Conservation (phyloP, 371 early-diverging fungal genomes). For the Haplosporangium sp. region DNA sequence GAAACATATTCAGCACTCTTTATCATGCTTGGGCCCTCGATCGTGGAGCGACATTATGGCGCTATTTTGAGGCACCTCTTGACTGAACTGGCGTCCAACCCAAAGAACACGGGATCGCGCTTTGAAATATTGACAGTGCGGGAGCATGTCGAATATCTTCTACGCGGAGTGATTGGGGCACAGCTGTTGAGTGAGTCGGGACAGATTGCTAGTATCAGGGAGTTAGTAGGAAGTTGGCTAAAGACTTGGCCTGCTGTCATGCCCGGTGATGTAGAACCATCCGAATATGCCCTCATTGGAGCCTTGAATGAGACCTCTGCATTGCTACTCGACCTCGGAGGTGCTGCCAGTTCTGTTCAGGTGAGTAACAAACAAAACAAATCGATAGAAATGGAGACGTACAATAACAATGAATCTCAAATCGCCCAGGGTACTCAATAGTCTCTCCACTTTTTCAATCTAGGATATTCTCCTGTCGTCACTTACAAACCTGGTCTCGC, state of each 20-base stretch:
- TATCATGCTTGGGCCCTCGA: slow-evolving; percentile 73
- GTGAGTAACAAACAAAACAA: slow-evolving; percentile 1
- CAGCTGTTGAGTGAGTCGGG: slow-evolving; percentile 82
- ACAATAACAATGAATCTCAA: no score
- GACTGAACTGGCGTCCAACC: slow-evolving; percentile 63
- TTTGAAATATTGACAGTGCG: slow-evolving; percentile 74
- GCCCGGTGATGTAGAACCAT: slow-evolving; percentile 70
- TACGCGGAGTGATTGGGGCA: slow-evolving; percentile 81
- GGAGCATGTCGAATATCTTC: slow-evolving; percentile 74
- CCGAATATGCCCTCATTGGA: slow-evolving; percentile 69
- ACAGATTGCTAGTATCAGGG: slow-evolving; percentile 77
- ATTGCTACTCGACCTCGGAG: slow-evolving; percentile 82
- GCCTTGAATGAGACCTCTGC: slow-evolving; percentile 80
- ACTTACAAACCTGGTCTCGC: slow-evolving; percentile 73
- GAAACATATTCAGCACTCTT: slow-evolving; percentile 86
- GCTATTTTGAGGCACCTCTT: slow-evolving; percentile 77
- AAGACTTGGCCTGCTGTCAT: slow-evolving; percentile 76
- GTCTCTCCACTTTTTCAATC: no score
- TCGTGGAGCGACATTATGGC: slow-evolving; percentile 82
- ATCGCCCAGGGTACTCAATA: no score
- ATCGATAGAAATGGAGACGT: no score
- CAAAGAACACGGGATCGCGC: slow-evolving; percentile 54
- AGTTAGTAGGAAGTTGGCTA: slow-evolving; percentile 74
- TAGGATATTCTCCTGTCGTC: slow-evolving; percentile 74
- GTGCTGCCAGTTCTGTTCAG: slow-evolving; percentile 77